Evolutionary conservation across 2,329 filamentous ascomycete genomes (phyloP), one percentile per base, ranked within the genome.

Genomic region (Colletotrichum acutatum): DNA sequence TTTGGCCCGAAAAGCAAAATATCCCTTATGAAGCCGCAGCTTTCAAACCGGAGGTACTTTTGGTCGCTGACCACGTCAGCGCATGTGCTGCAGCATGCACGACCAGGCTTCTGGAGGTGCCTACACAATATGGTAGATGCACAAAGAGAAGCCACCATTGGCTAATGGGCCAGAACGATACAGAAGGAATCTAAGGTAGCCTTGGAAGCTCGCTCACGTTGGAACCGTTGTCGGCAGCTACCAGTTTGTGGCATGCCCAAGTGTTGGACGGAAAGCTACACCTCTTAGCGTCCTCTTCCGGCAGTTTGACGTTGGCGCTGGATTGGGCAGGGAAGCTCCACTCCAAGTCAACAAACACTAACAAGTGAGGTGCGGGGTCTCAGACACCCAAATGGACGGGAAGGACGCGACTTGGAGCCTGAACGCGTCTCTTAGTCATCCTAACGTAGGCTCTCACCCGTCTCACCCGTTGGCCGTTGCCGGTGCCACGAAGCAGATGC

Each of bases 281-380:
- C 28, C 24, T 24, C 11, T n/a, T 58, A 26, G 32, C 56, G 46
- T 61, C 46, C 32, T 56, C 56, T 46, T 68, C 57, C 64, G 30
- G 34, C 26, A 57, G 32, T 57, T 54, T 58, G 26, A 6, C 19
- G 32, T 11, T 59, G 64, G 42, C 37, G 42, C 37, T 60, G 63
- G 53, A 66, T 73, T 61, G 66, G 67, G 71, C 56, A 61, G 30
- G 24, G 32, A 16, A 32, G 68, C 68, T 59, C 71, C 71, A 70
- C 71, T 19, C 54, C n/a, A 61, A 73, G 71, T 66, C 71, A 71
- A 73, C 71, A 73, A 60, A 30, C 19, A 37, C 42, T 49, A 49
- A 49, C 42, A 22, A 22, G 42, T 49, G 42, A 49, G 28, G 67
- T 73, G 71, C 71, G 71, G 66, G 67, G 71, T 73, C 26, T 56